phyloP scores from a whole-genome alignment of 2,329 filamentous ascomycete species.

The Akanthomyces lecanii region DNA sequence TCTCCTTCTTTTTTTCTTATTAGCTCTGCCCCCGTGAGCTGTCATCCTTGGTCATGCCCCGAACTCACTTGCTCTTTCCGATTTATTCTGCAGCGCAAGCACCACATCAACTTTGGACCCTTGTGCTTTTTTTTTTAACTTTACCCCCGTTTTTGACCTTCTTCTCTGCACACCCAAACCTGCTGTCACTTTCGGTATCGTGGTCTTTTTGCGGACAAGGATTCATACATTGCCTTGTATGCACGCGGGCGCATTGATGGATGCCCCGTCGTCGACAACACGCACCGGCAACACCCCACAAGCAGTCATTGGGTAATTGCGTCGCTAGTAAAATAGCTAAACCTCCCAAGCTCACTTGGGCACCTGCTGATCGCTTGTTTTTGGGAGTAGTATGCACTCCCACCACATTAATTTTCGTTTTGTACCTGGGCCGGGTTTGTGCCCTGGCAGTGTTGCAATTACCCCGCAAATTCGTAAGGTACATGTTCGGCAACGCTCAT shows the following conservation, averaged over 20 bases:
- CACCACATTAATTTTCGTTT: too few relatives aligned
- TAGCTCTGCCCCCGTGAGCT: background rate
- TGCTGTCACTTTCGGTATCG: background rate
- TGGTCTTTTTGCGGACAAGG: background rate
- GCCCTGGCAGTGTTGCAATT: too few relatives aligned
- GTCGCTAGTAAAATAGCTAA: too few relatives aligned
- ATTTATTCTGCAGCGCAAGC: constrained; percentile 1
- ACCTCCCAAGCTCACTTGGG: background rate
- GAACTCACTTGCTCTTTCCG: constrained; percentile 2
- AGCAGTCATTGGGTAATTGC: too few relatives aligned
- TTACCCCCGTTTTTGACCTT: background rate
- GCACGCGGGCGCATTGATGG: background rate
- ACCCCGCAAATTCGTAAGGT: too few relatives aligned
- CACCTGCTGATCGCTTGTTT: too few relatives aligned
- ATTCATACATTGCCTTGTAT: background rate
- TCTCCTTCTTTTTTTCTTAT: background rate
- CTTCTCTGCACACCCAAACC: background rate
- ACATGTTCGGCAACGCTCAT: too few relatives aligned
- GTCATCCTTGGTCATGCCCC: background rate
- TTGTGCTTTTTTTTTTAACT: too few relatives aligned
- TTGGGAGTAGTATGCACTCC: too few relatives aligned
- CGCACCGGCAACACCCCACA: too few relatives aligned
- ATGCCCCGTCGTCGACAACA: background rate
- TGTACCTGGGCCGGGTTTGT: too few relatives aligned
- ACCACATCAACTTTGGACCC: background rate